Base-by-base conservation (phyloP, 164 flowering plant genomes). In the Piper betle region DNA sequence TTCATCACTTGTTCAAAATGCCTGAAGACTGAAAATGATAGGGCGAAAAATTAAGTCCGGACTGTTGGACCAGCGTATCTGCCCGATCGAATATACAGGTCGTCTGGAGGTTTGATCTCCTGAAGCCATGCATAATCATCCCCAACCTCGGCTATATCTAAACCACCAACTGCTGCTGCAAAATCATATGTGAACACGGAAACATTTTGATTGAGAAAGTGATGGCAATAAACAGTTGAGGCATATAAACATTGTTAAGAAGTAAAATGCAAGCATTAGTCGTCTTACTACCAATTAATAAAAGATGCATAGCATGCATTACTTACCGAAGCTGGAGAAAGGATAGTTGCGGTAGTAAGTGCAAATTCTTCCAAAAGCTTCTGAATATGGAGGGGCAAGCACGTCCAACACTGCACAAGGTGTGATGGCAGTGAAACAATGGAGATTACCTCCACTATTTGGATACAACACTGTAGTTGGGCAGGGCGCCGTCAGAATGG, bases 321-420 rank as follows among this genome's bases (percentile, higher is more conserved):
- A 76, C 91, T 79, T 74, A 92, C 98, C 11, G 61, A 85, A 74
- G 68, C 78, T 73, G 39, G 91, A 76, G 63, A 72, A 90, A 17
- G 96, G 91, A 61, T 84, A 82, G 66, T 93, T 97, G 55, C 72
- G 79, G 76, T 87, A 93, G 71, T 87, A 93, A 55, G 92, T 81
- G 62, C 99, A 93, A 72, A 50, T 78, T 74, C 99, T 75, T 67
- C 97, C 99, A 17, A 80, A 81, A 64, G 72, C 67, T 73, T 86
- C 97, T 19, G 56, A 65, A 64, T 93, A 93, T 53, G 99, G 92
- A 69, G 99, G 99, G 11, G 97, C 72, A 33, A n/a, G 87, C 60
- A 93, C 63, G 72, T 93, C 99, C 20, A 93, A 86, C 66, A 90
- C 85, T 5, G 97, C 99, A 72, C 99, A 93, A 46, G 97, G 87